Conservation (phyloP, 306 rosid species). For the Rosa multiflora region DNA sequence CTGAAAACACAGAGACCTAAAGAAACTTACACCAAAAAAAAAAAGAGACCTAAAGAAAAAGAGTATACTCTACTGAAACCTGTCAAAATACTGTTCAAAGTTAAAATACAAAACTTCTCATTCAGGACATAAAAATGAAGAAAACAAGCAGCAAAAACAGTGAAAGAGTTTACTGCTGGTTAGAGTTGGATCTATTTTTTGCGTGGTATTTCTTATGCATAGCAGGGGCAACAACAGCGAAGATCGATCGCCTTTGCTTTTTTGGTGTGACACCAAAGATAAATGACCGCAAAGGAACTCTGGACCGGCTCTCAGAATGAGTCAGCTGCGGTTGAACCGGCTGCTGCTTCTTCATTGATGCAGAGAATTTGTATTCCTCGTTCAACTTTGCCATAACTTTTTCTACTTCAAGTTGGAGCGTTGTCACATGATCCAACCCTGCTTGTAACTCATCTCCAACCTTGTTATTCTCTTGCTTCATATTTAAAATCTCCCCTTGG, state of each 20-base stretch:
- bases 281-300: conserved; percentile 80
- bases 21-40: not conserved
- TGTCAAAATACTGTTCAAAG: conserved; percentile 14
- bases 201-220: conserved; percentile 54
- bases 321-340: conserved; percentile 35
- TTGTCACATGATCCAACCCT: conserved; percentile 59
- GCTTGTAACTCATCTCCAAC: conserved; percentile 82
- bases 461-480: conserved; percentile 94
- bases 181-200: conserved; percentile 26
- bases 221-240: conserved; percentile 68
- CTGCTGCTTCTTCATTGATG: conserved; percentile 52
- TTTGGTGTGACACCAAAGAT: conserved; percentile 76
- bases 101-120: conserved; percentile 13
- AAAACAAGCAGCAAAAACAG: not conserved
- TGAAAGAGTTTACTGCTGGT: conserved; percentile 32
- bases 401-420: conserved; percentile 65
- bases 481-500: conserved; percentile 93
- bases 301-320: conserved; percentile 43
- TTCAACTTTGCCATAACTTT: conserved; percentile 58
- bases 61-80: conserved; percentile 23
- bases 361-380: conserved; percentile 55
- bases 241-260: conserved; percentile 75
- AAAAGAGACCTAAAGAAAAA: conserved; percentile 3
- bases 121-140: conserved; percentile 8
- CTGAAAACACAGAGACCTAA: not conserved